Percentiles rank a stretch among this genome's conserved stretches.
Conservation (phyloP, 2,329 filamentous ascomycete genomes). For the Lomentospora prolificans region DNA sequence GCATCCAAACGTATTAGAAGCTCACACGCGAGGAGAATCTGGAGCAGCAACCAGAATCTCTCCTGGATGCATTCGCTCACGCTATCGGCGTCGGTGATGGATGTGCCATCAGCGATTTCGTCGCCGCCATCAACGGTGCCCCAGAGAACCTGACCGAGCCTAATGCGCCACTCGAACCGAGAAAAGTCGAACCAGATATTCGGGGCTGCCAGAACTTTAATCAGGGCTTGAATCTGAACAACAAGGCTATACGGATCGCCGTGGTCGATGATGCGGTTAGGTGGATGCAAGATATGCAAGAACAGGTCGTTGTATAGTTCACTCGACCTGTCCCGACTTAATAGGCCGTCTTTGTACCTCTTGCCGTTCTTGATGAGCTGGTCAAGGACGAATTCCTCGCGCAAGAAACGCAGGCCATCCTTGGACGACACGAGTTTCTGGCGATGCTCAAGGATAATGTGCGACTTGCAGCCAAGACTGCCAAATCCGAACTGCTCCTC, state of each 20-base stretch:
- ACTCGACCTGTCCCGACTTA: constrained; percentile 31
- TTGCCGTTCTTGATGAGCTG: constrained; percentile 46
- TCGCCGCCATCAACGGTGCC: constrained; percentile 38
- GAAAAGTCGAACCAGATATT: constrained; percentile 69
- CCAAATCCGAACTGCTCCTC: constrained; percentile 53
- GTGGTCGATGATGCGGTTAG: constrained; percentile 44
- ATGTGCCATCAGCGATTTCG: constrained; percentile 41
- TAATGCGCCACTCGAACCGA: constrained; percentile 64
- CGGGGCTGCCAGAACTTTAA: constrained; percentile 53
- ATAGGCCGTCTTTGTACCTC: constrained; percentile 43
- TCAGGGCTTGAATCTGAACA: constrained; percentile 59
- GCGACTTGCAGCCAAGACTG: constrained; percentile 42
- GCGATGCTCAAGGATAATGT: constrained; percentile 46
- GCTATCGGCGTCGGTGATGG: constrained; percentile 37
- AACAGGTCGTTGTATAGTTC: constrained; percentile 56
- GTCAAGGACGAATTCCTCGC: constrained; percentile 48
- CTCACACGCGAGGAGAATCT: constrained; percentile 55
- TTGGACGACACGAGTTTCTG: constrained; percentile 43
- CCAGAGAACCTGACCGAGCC: constrained; percentile 64
- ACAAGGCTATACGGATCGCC: constrained; percentile 53
- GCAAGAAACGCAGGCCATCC: constrained; percentile 44
- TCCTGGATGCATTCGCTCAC: constrained; percentile 47
- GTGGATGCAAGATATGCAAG: constrained; percentile 46
- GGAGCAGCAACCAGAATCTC: constrained; percentile 57
- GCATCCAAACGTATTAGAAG: constrained; percentile 55